Evolutionary conservation across 306 rosid genomes (phyloP), one percentile per base, ranked within the genome.

Genomic region (Chamaecrista fasciculata): DNA sequence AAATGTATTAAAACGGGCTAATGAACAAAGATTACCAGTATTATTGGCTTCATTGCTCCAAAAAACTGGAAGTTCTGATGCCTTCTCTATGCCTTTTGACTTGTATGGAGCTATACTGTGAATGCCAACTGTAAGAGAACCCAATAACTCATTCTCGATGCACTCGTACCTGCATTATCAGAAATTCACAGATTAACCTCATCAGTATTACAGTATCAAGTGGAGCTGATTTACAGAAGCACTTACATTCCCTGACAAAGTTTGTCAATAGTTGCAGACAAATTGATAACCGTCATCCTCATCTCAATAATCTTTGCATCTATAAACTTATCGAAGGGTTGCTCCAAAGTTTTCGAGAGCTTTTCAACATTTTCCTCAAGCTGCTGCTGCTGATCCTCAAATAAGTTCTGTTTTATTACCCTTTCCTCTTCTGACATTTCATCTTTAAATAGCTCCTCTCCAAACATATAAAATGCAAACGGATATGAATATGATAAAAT

Each of bases 311-410:
- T 85, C 76, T 76, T 77, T n/a, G 80, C 87, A 76, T 84, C 85
- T 1, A 37, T 4, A 74, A 79, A 95, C 29, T 75, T 66, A 47
- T 89, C 88, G 43, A 95, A 95, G 37, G 88, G 96, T 59, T 85
- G 92, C 87, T 89, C 99, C 62, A 91, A 73, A 69, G 78, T 72
- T 81, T 85, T 87, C 18, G 99, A 95, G 56, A 95, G 86, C 75
- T 76, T 91, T 88, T 95, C 97, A 63, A 95, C 91, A 81, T 91
- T 95, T 76, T 50, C 86, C 81, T 95, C 99, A 49, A 95, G 95
- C 71, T 91, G 99, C 77, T 95, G 99, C 76, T 95, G 99, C 79
- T 95, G 99, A 79, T 89, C 97, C 84, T 95, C 99, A 77, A 95
- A 95, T 70, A 95, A 86, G 81, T 91, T 84, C 77, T 88, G 91